phyloP scores from a whole-genome alignment of 2,329 filamentous ascomycete genomes.

The Pezizomycotina sp. region DNA sequence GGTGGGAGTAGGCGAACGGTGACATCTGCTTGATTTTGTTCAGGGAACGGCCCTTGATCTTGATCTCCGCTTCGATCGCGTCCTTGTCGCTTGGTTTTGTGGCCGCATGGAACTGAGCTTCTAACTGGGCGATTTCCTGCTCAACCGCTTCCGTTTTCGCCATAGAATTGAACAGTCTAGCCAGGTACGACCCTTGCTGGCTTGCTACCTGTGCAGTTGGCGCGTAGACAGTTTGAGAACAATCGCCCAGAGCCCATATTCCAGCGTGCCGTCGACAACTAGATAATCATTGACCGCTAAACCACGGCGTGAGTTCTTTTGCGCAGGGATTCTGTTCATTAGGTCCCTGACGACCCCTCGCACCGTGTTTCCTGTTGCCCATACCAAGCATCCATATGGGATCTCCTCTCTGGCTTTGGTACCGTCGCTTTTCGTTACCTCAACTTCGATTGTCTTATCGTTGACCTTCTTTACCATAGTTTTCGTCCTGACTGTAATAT shows the following conservation, averaged over 20 bases:
- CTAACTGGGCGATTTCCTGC: conserved; percentile 53
- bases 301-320: conserved; percentile 86
- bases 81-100: conserved; percentile 41
- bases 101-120: conserved; percentile 47
- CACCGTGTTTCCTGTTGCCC: conserved; percentile 93
- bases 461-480: conserved; percentile 98
- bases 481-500: conserved; percentile 93
- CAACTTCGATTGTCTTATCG: conserved; percentile 80
- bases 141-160: conserved; percentile 81
- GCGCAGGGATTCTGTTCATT: conserved; percentile 78
- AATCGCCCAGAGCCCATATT: conserved; percentile 96
- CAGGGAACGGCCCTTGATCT: conserved; percentile 69
- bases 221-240: conserved; percentile 90
- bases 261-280: conserved; percentile 94
- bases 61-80: conserved; percentile 56
- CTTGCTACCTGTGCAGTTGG: conserved; percentile 92
- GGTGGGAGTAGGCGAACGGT: conserved; percentile 96
- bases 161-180: conserved; percentile 96
- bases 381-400: conserved; percentile 89
- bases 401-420: conserved; percentile 66
- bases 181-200: conserved; percentile 90
- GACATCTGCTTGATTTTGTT: conserved; percentile 85
- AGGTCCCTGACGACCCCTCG: conserved; percentile 81
- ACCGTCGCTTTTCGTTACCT: conserved; percentile 65
- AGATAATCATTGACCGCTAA: conserved; percentile 97